Percentiles rank a stretch among this genome's conserved stretches.
Conservation (phyloP, 2,329 filamentous ascomycete genomes). For the Chalaropsis thielavioides region DNA sequence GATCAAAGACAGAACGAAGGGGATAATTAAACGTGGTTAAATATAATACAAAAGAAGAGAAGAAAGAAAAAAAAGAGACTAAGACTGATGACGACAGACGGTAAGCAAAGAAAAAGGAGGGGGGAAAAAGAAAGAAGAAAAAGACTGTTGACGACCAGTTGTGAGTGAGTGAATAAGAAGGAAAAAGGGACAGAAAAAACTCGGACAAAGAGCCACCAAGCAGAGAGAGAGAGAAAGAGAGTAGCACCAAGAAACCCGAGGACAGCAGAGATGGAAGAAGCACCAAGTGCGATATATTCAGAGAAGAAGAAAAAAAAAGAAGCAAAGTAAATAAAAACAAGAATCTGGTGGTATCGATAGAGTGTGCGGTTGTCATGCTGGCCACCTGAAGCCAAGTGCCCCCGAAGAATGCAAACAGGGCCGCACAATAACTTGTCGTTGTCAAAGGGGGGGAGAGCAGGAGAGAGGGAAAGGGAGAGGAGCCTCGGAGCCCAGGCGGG, state of each 20-base stretch:
- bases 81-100: not conserved
- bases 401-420: not conserved
- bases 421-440: not conserved
- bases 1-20: not conserved
- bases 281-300: conserved; percentile 16
- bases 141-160: not conserved
- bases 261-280: not conserved
- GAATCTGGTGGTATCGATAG: conserved; percentile 17
- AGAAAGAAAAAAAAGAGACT: not conserved
- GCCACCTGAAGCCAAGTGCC: not conserved
- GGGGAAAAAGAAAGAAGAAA: not conserved
- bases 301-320: conserved; percentile 10
- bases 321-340: conserved; percentile 7
- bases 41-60: not conserved
- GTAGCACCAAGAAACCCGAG: no score
- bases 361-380: not conserved
- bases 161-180: not conserved
- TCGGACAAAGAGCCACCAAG: not conserved
- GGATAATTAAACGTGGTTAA: not conserved
- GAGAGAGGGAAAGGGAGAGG: not conserved
- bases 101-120: not conserved
- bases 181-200: not conserved
- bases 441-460: not conserved
- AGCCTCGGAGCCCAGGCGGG: not conserved
- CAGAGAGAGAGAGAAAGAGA: no score